Percentiles rank a stretch among this genome's conserved stretches.
Evolutionary conservation across 306 rosid species (phyloP).

Genomic region (Dicorynia guianensis): DNA sequence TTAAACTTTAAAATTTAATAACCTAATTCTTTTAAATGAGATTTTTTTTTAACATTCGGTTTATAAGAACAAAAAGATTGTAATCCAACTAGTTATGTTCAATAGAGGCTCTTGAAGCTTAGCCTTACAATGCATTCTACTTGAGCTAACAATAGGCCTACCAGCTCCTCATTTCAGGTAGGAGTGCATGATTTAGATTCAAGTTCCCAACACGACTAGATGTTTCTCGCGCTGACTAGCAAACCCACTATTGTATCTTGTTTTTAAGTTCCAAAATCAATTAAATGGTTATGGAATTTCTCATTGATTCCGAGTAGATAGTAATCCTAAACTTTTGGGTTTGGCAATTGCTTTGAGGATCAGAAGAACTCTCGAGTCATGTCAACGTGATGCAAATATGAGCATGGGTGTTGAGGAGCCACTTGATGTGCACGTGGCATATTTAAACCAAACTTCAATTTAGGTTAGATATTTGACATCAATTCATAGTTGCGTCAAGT

Average conservation of each 20-base stretch:
- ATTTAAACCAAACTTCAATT: slow-evolving; percentile 21
- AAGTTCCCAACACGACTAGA: slow-evolving; percentile 34
- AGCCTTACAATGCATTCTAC: slow-evolving; percentile 19
- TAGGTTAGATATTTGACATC: slow-evolving; percentile 15
- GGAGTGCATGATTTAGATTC: slow-evolving; percentile 38
- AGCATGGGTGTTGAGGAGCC: slow-evolving; percentile 20
- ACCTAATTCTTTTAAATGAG: too few relatives aligned
- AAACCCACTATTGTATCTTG: slow-evolving; percentile 40
- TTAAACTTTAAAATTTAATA: too few relatives aligned
- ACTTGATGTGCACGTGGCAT: slow-evolving; percentile 16
- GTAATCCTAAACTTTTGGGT: slow-evolving; percentile 27
- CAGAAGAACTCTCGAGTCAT: slow-evolving; percentile 36
- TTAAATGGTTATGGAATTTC: slow-evolving; percentile 9
- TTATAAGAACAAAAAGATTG: too few relatives aligned
- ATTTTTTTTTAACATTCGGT: too few relatives aligned
- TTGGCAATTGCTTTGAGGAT: slow-evolving; percentile 42
- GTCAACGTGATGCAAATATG: slow-evolving; percentile 32
- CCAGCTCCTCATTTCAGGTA: slow-evolving; percentile 39
- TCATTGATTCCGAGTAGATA: not conserved
- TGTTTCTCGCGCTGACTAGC: slow-evolving; percentile 38
- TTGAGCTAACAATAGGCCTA: slow-evolving; percentile 36
- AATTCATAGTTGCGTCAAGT: slow-evolving; percentile 27
- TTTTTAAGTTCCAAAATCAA: slow-evolving; percentile 19
- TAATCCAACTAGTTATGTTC: not conserved
- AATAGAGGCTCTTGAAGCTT: slow-evolving; percentile 20